Base-by-base conservation (phyloP, 352 stramenopile genomes). In the Phytophthora uliginosa region DNA sequence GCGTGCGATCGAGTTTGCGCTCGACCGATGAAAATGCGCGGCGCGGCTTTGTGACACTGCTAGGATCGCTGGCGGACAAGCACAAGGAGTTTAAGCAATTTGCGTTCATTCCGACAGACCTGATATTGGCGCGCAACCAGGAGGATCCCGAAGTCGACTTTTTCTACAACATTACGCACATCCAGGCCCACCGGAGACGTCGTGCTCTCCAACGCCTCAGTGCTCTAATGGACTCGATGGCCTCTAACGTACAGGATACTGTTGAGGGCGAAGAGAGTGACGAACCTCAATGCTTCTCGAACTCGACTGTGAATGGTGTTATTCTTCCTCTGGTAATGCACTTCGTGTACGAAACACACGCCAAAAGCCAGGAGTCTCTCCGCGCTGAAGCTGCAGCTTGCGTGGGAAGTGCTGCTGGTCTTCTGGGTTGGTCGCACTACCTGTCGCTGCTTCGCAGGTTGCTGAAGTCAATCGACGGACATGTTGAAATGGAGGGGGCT, bases 141-240 rank as follows among this genome's bases (percentile, higher is more conserved):
- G 84, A 98, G 8, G 94, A 98, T 67, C 83, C 91, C 10, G 94
- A 99, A 69, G 89, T 97, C 8, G 98, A 99, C 78, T 99, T 99
- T 71, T 99, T 99, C 83, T 93, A 98, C 71, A 99, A 99, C 78
- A 89, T 99, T 47, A 99, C 94, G 38, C 98, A 99, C 84, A 99
- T 99, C 48, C 98, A 99, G 78, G 83, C 98, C 52, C 98, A 99
- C 76, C 91, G 98, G 56, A 95, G 97, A 76, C 86, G 91, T 12
- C 90, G 95, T 58, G 98, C 97, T 18, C 85, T 99, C 28, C 85
- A 95, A 63, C 85, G 94, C 57, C 84, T 99, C 1, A 89, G 93
- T 45, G 91, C 85, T 60, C 63, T 95, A n/a, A 93, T 99, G 79
- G 77, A 84, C 28, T 70, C 86, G 15, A 95, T 96, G 86, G 82